These are phyloP conservation scores for Gymnopilus junonius DNA, from an alignment of 768 basidiomycete genomes.

Conservation along the genomic window DNA sequence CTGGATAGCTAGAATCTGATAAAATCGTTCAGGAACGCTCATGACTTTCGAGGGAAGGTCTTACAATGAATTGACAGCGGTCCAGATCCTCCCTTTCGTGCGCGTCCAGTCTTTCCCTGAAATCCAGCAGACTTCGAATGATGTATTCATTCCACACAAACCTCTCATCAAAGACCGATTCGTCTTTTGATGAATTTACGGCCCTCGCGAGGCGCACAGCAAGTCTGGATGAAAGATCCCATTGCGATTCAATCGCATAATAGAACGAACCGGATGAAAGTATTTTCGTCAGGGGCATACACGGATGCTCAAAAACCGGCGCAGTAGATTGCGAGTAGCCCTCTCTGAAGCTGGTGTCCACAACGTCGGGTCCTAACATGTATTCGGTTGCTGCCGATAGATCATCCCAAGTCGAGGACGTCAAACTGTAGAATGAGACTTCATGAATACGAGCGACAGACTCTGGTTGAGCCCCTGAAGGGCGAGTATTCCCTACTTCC, in stretches of 20 bases:
- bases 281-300: slow-evolving; percentile 87
- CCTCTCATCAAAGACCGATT: slow-evolving; percentile 74
- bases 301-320: slow-evolving; percentile 87
- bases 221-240: slow-evolving; percentile 91
- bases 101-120: slow-evolving; percentile 76
- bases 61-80: slow-evolving; percentile 81
- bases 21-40: slow-evolving; percentile 12
- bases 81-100: slow-evolving; percentile 78
- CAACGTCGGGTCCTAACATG: slow-evolving; percentile 57
- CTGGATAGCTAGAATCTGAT: slow-evolving; percentile 87
- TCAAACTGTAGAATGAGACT: slow-evolving; percentile 89
- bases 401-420: slow-evolving; percentile 86
- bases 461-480: slow-evolving; percentile 60
- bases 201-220: slow-evolving; percentile 67
- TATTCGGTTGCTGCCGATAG: slow-evolving; percentile 55
- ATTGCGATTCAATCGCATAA: slow-evolving; percentile 79
- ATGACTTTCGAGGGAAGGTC: slow-evolving; percentile 31
- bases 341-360: slow-evolving; percentile 54
- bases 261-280: slow-evolving; percentile 93
- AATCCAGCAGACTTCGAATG: slow-evolving; percentile 84
- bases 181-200: slow-evolving; percentile 46
- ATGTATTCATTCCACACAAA: slow-evolving; percentile 98
- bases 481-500: slow-evolving; percentile 73
- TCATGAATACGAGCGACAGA: slow-evolving; percentile 84
- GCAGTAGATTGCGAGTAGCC: slow-evolving; percentile 48